Base-by-base conservation (phyloP, 1,139 yeast species). In the Fermentozyma sake region DNA sequence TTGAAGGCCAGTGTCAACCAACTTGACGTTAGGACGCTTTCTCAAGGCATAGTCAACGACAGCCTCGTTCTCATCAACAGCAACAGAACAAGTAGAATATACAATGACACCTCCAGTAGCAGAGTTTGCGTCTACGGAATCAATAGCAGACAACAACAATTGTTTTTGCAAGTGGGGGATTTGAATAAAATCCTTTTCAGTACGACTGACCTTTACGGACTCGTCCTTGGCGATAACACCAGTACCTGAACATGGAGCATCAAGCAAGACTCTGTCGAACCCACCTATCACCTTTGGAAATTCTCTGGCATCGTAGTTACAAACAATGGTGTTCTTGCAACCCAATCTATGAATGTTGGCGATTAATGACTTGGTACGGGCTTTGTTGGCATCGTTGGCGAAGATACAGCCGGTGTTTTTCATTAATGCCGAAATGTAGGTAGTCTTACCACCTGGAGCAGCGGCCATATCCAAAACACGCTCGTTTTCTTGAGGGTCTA, bases 161-260 rank as follows among this genome's bases (percentile, higher is more conserved):
- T 93, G 98, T 57, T 89, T 91, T 57, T 93, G 99, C 45, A 93
- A 69, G 55, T 89, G 96, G 30, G 98, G 98, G 45, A 93, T 83
- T 59, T 91, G 95, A 45, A 89, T 82, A 55, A 91, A 93, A 59
- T 93, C 99, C 59, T 87, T 87, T 52, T 87, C 97, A 12, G 95
- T 86, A 68, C 97, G 82, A 41, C 83, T 81, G 10, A 85, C 82
- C 60, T 93, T 93, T 38, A 91, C 97, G 29, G 87, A 80, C 51
- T 87, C 95, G 63, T 93, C 98, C 64, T 93, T 93, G 37, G 96
- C 93, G 53, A 93, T 89, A 44, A 93, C 98, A 65, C 99, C 99
- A 4, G 98, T 91, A 66, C 99, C 99, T 3, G 98, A 87, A 64
- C 99, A 93, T 42, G 99, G 99, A 18, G 99, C 98, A 70, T 93